These are phyloP conservation scores for Boechera stricta DNA, from an alignment of 345 rosid genomes.

Conservation along the genomic window DNA sequence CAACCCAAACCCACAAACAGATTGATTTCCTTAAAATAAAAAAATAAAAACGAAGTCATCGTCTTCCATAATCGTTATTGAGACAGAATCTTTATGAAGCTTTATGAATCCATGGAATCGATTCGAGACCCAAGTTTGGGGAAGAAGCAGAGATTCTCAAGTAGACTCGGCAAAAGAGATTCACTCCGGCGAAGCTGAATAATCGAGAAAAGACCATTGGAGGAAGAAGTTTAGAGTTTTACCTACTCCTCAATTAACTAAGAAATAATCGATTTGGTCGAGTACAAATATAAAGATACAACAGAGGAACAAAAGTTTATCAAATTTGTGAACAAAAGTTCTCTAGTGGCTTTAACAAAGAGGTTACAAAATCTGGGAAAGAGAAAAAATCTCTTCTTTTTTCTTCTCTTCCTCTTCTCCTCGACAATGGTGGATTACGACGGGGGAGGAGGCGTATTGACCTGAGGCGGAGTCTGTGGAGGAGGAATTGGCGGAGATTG, in stretches of 20 bases:
- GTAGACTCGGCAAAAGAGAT: constrained; percentile 15
- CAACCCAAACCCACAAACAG: no score
- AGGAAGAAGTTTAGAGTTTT: neutral
- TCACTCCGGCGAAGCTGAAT: constrained; percentile 25
- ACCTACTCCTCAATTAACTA: neutral
- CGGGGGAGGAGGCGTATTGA: constrained; percentile 19
- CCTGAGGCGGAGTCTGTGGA: constrained; percentile 4
- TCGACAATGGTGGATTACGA: neutral
- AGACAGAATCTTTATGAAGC: neutral
- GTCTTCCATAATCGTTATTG: no score
- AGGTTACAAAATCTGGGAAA: constrained; percentile 38
- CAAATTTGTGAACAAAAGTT: constrained; percentile 22
- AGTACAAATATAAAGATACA: constrained; percentile 15
- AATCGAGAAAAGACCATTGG: constrained; percentile 50
- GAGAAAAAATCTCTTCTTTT: constrained; percentile 36
- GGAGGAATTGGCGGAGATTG: no score
- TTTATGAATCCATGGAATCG: constrained; percentile 35
- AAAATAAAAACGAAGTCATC: no score
- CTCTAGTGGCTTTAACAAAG: neutral
- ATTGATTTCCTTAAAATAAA: no score
- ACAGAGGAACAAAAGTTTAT: constrained; percentile 20
- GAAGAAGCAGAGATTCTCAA: neutral
- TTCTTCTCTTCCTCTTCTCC: constrained; percentile 22
- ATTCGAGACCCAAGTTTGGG: constrained; percentile 21
- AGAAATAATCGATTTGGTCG: constrained; percentile 9